phyloP scores from a whole-genome alignment of 2,329 filamentous ascomycete genomes.

The Pseudogymnoascus sp. region DNA sequence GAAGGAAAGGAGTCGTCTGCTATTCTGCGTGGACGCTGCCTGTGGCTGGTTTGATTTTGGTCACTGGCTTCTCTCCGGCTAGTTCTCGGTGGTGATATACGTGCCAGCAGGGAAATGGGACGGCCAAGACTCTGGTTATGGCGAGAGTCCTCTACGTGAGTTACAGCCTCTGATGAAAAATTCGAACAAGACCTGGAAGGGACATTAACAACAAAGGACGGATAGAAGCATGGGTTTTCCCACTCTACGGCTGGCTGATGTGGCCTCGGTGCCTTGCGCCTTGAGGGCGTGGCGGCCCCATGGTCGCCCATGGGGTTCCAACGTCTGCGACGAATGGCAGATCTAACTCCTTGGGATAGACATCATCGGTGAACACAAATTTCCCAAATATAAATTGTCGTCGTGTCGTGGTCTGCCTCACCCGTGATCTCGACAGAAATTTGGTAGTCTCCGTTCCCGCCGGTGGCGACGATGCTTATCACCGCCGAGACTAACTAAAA shows the following conservation, averaged over 20 bases:
- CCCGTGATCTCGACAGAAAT: not conserved
- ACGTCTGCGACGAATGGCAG: not conserved
- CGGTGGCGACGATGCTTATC: not conserved
- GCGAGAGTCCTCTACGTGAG: not conserved
- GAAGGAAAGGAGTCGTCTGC: not conserved
- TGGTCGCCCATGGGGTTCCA: not conserved
- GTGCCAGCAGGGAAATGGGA: not conserved
- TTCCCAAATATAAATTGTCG: not conserved
- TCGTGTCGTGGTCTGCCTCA: not conserved
- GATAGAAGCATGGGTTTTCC: not conserved
- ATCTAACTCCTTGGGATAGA: not conserved
- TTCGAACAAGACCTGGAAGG: not conserved
- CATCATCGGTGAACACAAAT: not conserved
- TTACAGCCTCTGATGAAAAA: not conserved
- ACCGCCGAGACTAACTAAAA: not conserved
- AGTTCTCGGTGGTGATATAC: not conserved
- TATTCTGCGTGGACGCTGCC: not conserved
- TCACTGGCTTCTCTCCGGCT: not conserved
- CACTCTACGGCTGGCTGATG: not conserved
- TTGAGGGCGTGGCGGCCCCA: not conserved
- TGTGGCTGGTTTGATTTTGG: not conserved
- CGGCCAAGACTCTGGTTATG: not conserved
- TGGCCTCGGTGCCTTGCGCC: not conserved
- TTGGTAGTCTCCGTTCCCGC: not conserved
- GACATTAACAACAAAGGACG: not conserved